phyloP scores from a whole-genome alignment of 116 monocot genomes.

The Trichopus zeylanicus region DNA sequence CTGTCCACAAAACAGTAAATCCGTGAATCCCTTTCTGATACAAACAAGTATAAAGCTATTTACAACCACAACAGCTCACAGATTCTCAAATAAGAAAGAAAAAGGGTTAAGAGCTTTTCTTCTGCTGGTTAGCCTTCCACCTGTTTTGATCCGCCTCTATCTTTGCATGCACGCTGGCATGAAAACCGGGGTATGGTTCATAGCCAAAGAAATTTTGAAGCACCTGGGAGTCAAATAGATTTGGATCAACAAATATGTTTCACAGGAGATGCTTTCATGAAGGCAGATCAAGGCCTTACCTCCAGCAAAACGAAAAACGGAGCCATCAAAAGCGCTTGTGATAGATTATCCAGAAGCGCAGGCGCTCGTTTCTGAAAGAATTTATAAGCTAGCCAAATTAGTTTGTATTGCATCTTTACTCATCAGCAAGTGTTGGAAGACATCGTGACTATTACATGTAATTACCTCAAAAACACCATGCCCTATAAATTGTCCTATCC shows the following conservation, averaged over 20 bases:
- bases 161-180: slow-evolving; percentile 31
- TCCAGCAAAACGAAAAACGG: slow-evolving; percentile 86
- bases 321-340: slow-evolving; percentile 78
- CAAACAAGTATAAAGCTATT: too few relatives aligned
- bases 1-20: too few relatives aligned
- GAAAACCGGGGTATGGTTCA: slow-evolving; percentile 85
- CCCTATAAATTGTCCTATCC: slow-evolving; percentile 68
- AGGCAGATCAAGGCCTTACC: slow-evolving; percentile 28
- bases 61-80: too few relatives aligned
- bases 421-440: neutral
- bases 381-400: too few relatives aligned
- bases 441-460: neutral
- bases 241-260: too few relatives aligned
- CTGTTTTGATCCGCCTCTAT: slow-evolving; percentile 41
- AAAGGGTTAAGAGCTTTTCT: slow-evolving; percentile 32
- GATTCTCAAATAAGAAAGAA: too few relatives aligned
- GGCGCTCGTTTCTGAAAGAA: slow-evolving; percentile 67
- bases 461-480: slow-evolving; percentile 90
- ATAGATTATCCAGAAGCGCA: slow-evolving; percentile 75
- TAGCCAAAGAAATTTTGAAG: slow-evolving; percentile 46
- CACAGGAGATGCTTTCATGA: neutral
- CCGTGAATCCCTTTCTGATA: too few relatives aligned
- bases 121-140: slow-evolving; percentile 42
- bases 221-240: slow-evolving; percentile 20
- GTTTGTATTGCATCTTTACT: too few relatives aligned